Evolutionary conservation across 2,329 filamentous ascomycete species (phyloP), one percentile per base, ranked within the genome.

Genomic region (Colletotrichum orbiculare): DNA sequence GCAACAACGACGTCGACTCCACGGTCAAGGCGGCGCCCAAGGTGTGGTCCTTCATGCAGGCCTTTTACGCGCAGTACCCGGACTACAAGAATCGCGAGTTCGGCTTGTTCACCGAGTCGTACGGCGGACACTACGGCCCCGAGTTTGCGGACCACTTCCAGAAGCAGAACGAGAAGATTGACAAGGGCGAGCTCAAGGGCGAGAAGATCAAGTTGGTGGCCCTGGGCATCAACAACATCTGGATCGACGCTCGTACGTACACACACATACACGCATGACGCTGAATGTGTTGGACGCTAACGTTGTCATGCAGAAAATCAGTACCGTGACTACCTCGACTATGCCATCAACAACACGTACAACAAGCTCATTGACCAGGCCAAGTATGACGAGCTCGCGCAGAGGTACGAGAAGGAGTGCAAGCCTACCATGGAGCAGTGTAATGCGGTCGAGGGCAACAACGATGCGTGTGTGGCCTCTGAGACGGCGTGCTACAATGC

Each of bases 1-100:
- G 67, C 34, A 74, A 69, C 6, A 69, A 73, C 42, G 68, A 68
- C 13, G 75, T 77, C 35, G 78, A 75, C 4, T 80, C 78, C 34
- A 85, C 82, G 4, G 75, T 76, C 9, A 79, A 77, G 3, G 82
- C 83, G 9, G 82, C 83, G 4, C 78, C 78, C 1, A 79, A 78
- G 53, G 79, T 88, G n/a, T 88, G 85, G 85, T 81, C 78, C 3
- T 75, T 88, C n/a, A 73, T 87, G 52, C 85, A 88, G 71, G 81
- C 82, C 1, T 92, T 89, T 80, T 87, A 88, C 59, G 80, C 84
- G 5, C 83, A 87, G 37, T 91, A 91, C 63, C 88, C 87, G 0
- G 80, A 82, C 37, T 90, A 91, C 71, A 82, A 85, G 72, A 83
- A 83, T 3, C 83, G 84, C 47, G 83, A 89, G 64, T 83, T 87